Percentiles rank a stretch among this genome's conserved stretches.
Conservation (phyloP, 2,329 filamentous ascomycete species). For the Harringtonia lauricola region DNA sequence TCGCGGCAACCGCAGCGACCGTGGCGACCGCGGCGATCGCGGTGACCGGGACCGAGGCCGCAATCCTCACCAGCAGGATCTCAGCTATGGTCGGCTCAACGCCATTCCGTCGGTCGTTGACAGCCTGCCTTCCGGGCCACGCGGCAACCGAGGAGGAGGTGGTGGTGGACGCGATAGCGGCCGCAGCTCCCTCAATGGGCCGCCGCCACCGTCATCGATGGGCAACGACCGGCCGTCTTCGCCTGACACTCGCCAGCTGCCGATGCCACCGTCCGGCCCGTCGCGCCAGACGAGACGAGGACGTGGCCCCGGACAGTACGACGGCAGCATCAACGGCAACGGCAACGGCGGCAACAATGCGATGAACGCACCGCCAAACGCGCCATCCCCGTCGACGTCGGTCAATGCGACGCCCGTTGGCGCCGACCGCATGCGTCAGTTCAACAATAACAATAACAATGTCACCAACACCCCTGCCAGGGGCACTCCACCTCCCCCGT, state of each 20-base stretch:
- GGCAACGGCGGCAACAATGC: background rate
- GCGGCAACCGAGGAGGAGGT: conserved; percentile 28
- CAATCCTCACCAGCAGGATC: conserved; percentile 37
- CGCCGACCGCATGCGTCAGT: conserved; percentile 8
- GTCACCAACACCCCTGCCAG: too few species aligned
- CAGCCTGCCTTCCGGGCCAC: conserved; percentile 42
- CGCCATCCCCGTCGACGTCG: conserved; percentile 6
- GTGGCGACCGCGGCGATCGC: background rate
- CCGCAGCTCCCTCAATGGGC: conserved; percentile 6
- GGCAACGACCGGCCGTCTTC: background rate
- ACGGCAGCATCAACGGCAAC: background rate
- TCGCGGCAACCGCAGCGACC: background rate
- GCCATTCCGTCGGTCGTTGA: conserved; percentile 31
- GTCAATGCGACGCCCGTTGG: conserved; percentile 9
- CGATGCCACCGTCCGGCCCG: background rate
- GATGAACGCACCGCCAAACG: background rate
- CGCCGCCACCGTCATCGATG: background rate
- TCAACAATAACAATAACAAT: background rate
- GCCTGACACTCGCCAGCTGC: background rate
- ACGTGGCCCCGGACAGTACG: background rate
- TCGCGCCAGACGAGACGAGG: background rate
- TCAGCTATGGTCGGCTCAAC: conserved; percentile 52
- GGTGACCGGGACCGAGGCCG: conserved; percentile 3
- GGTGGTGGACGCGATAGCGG: background rate
- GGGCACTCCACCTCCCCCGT: too few species aligned